A percentile compares a stretch with the other conserved stretches of the same genome.
Conservation (phyloP, 441 rosid species). For the Theobroma grandiflorum region DNA sequence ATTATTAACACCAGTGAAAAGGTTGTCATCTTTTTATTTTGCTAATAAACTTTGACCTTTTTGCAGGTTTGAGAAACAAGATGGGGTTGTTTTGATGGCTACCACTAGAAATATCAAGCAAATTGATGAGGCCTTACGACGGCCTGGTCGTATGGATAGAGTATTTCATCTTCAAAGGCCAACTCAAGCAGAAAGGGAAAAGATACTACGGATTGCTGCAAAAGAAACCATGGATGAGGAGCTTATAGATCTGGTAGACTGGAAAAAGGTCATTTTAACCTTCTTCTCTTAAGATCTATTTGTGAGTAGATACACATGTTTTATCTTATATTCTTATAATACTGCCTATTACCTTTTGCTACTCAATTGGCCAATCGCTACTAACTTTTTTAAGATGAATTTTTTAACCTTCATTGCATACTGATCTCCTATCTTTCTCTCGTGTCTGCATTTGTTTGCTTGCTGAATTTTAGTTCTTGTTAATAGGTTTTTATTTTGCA, state of each 20-base stretch:
- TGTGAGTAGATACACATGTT: neutral
- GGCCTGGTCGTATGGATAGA: slow-evolving; percentile 99
- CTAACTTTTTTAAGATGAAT: slow-evolving; percentile 15
- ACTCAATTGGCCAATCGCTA: neutral
- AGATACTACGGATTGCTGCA: slow-evolving; percentile 77
- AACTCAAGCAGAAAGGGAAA: slow-evolving; percentile 93
- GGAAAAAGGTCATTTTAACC: slow-evolving; percentile 75
- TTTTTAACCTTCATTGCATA: neutral
- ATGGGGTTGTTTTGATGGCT: slow-evolving; percentile 98
- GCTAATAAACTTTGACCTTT: slow-evolving; percentile 23
- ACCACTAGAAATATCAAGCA: slow-evolving; percentile 90
- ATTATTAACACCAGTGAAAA: neutral
- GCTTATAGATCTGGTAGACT: slow-evolving; percentile 82
- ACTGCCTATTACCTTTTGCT: neutral
- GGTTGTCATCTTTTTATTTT: slow-evolving; percentile 26
- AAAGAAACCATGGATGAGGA: slow-evolving; percentile 90
- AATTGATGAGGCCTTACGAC: slow-evolving; percentile 91
- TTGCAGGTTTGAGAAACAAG: slow-evolving; percentile 94
- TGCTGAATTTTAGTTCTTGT: neutral
- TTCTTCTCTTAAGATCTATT: slow-evolving; percentile 4
- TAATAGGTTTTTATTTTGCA: neutral
- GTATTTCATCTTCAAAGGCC: slow-evolving; percentile 91
- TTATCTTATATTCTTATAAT: neutral
- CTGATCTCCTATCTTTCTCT: neutral
- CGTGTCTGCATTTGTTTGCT: slow-evolving; percentile 11